Conservation (phyloP, 192 early-diverging fungal species). For the Geranomyces michiganensis region DNA sequence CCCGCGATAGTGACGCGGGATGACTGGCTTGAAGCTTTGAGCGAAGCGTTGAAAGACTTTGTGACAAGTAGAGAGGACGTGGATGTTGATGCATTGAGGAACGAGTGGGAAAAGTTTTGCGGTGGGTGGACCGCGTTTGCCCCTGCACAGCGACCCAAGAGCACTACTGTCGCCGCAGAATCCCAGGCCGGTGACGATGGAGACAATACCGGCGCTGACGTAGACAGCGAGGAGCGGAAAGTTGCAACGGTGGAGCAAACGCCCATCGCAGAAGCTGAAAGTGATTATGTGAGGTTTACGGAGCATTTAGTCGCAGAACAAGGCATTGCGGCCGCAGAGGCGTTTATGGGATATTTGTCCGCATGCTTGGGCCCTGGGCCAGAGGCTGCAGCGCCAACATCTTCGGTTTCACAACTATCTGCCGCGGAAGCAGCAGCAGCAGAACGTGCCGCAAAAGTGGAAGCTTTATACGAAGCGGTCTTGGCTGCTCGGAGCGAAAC, state of each 20-base stretch:
- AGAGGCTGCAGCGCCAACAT: no score
- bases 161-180: neutral
- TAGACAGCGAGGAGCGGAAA: neutral
- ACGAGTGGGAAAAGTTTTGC: conserved; percentile 11
- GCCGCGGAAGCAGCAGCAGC: neutral
- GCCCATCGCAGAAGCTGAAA: conserved; percentile 6
- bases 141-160: neutral
- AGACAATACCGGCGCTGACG: neutral
- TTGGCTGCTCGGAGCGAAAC: no score
- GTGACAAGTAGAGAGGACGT: conserved; percentile 8
- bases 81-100: neutral
- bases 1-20: conserved; percentile 13
- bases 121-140: neutral
- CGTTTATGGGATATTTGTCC: conserved; percentile 31
- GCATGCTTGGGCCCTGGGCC: no score
- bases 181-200: neutral
- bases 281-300: conserved; percentile 18
- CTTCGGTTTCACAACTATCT: no score
- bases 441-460: neutral
- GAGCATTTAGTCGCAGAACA: conserved; percentile 28
- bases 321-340: conserved; percentile 5
- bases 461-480: neutral
- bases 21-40: conserved; percentile 7
- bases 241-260: neutral
- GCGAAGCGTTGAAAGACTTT: conserved; percentile 34